These are phyloP conservation scores for Medicago ruthenica DNA, from an alignment of 306 rosid genomes.

Conservation along the genomic window DNA sequence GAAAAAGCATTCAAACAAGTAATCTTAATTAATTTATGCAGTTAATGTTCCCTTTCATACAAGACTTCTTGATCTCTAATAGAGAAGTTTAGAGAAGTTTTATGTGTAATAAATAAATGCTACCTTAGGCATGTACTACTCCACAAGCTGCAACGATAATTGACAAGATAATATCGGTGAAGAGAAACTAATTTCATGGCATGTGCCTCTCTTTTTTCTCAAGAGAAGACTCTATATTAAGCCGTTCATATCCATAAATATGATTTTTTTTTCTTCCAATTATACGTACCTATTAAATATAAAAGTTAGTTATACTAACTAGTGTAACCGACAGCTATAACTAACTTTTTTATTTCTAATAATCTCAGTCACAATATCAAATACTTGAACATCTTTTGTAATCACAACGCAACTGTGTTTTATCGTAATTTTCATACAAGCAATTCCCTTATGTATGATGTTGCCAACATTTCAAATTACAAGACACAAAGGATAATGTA, in stretches of 20 bases:
- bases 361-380: too few species aligned
- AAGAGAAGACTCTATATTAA: neutral
- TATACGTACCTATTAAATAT: too few species aligned
- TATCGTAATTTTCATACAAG: too few species aligned
- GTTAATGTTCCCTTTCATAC: slow-evolving; percentile 33
- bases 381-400: too few species aligned
- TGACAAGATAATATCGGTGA: slow-evolving; percentile 1
- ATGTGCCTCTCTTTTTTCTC: slow-evolving; percentile 10
- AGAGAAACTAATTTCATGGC: slow-evolving; percentile 2
- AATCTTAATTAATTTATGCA: slow-evolving; percentile 2
- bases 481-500: slow-evolving; percentile 22
- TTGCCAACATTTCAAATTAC: neutral
- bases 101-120: neutral
- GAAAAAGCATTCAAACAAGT: neutral
- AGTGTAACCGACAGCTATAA: too few species aligned
- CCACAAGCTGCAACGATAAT: neutral
- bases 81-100: slow-evolving; percentile 24
- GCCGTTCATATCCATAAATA: too few species aligned
- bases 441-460: too few species aligned
- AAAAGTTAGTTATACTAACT: too few species aligned
- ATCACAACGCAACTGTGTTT: too few species aligned
- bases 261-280: too few species aligned
- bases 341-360: too few species aligned
- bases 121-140: slow-evolving; percentile 30
- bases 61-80: slow-evolving; percentile 18